Base-by-base conservation (phyloP, 176 grass and related monocot species). In the Aechmea fasciata region DNA sequence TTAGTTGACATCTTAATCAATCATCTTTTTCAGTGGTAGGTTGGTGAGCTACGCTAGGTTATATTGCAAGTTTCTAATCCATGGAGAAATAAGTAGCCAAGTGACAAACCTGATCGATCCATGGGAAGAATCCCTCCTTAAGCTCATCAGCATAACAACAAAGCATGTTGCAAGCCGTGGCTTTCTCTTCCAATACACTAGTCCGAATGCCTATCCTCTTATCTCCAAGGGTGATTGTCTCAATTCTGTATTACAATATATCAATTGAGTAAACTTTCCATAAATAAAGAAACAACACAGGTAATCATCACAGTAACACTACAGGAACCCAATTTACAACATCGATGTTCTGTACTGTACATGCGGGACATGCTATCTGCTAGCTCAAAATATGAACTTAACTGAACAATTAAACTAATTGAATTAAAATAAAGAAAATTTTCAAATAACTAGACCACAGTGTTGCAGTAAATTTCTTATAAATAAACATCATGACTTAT, bases 141-240 rank as follows among this genome's bases (percentile, higher is more conserved):
- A 99, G 90, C 57, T 99, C 95, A 86, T 99, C 95, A 66, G 95
- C 95, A 78, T 99, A 99, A 64, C 95, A 99, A 79, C 95, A 94
- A 5, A 99, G 87, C 95, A 99, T 99, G 72, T 99, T 99, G 76
- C 95, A 99, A 64, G 95, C 95, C 26, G 95, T 99, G 65, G 95
- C 95, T 85, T 99, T 99, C 77, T 99, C 95, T 81, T 99, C 95
- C 76, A 99, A 80, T 13, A 99, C 95, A 57, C 95, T 99, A 50
- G 95, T 99, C 51, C 84, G 74, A 41, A 99, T 99, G 24, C 95
- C 95, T 66, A 99, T 99, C 75, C 95, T 90, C 72, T 99, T 99
- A 51, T 99, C 95, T 51, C 95, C 95, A 2, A 99, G 83, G 25
- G 95, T 90, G 57, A 99, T 99, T 55, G 90, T 99, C 78, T 94